These are phyloP conservation scores for Lippia alba DNA, from an alignment of 305 asterid species.

Conservation along the genomic window DNA sequence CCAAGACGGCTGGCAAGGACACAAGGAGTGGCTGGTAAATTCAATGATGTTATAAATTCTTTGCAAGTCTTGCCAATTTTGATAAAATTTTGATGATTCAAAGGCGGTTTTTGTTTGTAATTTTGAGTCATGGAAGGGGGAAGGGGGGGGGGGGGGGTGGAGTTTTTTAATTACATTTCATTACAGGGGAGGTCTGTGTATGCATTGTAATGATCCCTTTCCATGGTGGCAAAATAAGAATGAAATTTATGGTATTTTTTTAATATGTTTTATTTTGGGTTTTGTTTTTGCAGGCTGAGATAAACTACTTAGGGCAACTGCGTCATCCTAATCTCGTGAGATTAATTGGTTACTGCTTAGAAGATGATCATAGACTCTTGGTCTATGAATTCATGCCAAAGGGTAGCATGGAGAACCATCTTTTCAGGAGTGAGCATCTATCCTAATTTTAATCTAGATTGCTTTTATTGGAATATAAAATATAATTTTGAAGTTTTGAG, in stretches of 20 bases:
- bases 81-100: too few species aligned
- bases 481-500: background rate
- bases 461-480: background rate
- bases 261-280: conserved; percentile 21
- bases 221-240: conserved; percentile 1
- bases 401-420: conserved; percentile 99
- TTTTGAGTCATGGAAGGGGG: too few species aligned
- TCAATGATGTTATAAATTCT: too few species aligned
- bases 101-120: too few species aligned
- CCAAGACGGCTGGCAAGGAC: conserved; percentile 94
- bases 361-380: conserved; percentile 87
- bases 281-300: conserved; percentile 70
- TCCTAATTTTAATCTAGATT: conserved; percentile 14
- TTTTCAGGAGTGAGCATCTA: conserved; percentile 74
- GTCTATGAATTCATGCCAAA: conserved; percentile 93
- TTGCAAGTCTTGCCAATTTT: too few species aligned
- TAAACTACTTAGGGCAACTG: conserved; percentile 85
- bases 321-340: conserved; percentile 88
- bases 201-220: too few species aligned
- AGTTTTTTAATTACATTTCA: too few species aligned
- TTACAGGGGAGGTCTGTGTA: too few species aligned
- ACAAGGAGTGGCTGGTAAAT: conserved; percentile 91
- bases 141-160: too few species aligned
- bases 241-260: conserved; percentile 1
- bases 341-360: conserved; percentile 86